Base-by-base conservation (phyloP, 352 stramenopile species). In the Globisporangium irregulare region DNA sequence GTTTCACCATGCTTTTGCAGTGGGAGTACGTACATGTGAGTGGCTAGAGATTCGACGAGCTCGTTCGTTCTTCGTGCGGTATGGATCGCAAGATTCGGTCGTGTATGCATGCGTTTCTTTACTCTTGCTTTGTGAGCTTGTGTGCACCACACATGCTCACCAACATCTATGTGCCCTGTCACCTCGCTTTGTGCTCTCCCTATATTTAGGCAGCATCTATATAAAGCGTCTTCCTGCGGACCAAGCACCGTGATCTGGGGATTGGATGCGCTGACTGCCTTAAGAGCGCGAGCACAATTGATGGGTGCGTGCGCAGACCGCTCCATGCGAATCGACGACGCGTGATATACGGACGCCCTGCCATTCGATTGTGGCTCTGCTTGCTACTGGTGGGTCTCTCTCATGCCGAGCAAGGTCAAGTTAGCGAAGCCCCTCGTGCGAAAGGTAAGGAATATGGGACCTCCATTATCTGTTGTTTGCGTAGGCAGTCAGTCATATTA, bases 321-420 rank as follows among this genome's bases (percentile, higher is more conserved):
- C 8, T 56, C n/a, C 9, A 29, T 29, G 50, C 27, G 50, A 51
- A 24, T 51, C 18, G 43, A 51, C 5, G 18, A 3, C 43, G 43
- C 18, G 7, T 24, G 18, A 51, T 51, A 22, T 24, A 51, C 18
- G 3, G 15, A 50, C 1, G 4, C 41, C 41, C 41, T 20, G 15
- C 41, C 14, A 50, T 20, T 50, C 43, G 18, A 22, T 0, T 51
- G n/a, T 12, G 27, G 27, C 27, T 43, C 18, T 41, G 25, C 43
- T 50, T 38, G 25, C 41, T 51, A 15, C 41, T 50, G 43, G 15
- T 51, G 43, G 9, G 43, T 41, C 59, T 22, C 50, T 43, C 36
- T 20, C 8, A 70, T 70, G 46, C 65, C 65, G 24, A 53, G 32
- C 41, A 70, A 70, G 51, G 48, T 59, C 29, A 70, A 66, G 36